These are phyloP conservation scores for Barbatosphaeria neglecta DNA, from an alignment of 495 filamentous ascomycete genomes.

Conservation along the genomic window DNA sequence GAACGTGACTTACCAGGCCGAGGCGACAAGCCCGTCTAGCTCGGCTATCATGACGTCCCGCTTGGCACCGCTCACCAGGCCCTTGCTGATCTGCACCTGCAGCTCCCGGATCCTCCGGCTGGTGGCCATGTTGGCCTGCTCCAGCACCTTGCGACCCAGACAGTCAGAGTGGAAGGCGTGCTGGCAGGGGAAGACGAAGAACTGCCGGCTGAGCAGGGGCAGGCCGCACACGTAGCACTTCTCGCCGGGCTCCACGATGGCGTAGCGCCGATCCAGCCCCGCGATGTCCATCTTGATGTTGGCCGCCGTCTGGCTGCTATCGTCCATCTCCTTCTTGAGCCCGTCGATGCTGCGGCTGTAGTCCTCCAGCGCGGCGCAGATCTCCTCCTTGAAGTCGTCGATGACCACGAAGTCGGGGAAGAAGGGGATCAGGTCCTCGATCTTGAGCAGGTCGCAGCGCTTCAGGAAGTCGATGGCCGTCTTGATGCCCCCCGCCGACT, in stretches of 20 bases:
- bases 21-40: conserved; percentile 74
- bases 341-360: conserved; percentile 82
- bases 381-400: conserved; percentile 97
- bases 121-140: conserved; percentile 59
- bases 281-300: conserved; percentile 83
- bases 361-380: conserved; percentile 83
- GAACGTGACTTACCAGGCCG: conserved; percentile 29
- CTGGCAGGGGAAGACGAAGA: conserved; percentile 97
- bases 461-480: conserved; percentile 88
- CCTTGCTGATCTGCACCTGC: conserved; percentile 66
- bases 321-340: conserved; percentile 93
- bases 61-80: conserved; percentile 48
- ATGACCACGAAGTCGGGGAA: conserved; percentile 99
- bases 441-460: conserved; percentile 80
- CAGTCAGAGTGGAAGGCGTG: conserved; percentile 96
- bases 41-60: conserved; percentile 80
- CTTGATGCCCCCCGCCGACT: conserved; percentile 76
- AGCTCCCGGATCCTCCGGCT: conserved; percentile 72
- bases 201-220: conserved; percentile 77
- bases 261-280: conserved; percentile 74
- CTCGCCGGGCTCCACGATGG: conserved; percentile 94
- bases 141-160: conserved; percentile 69
- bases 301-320: conserved; percentile 69
- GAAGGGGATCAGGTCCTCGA: conserved; percentile 95
- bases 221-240: conserved; percentile 79